These are phyloP conservation scores for Pinus taeda DNA, from an alignment of 75 land plant genomes.

Conservation along the genomic window DNA sequence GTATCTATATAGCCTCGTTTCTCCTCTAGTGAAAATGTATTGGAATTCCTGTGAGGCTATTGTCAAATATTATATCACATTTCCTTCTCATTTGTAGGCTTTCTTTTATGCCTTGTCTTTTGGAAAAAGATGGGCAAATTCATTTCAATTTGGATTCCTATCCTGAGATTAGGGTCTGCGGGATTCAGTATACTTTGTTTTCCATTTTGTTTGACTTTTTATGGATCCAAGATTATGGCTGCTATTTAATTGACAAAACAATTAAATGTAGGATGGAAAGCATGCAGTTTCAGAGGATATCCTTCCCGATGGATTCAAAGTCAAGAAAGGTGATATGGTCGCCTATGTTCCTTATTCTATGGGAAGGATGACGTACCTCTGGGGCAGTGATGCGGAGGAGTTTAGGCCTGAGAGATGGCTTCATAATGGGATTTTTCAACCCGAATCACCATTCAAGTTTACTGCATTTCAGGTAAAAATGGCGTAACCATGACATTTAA, in stretches of 20 bases:
- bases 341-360: constrained; percentile 17
- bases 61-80: too few species aligned
- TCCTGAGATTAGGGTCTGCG: neutral
- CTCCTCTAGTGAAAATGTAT: neutral
- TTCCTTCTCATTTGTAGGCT: neutral
- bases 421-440: constrained; percentile 36
- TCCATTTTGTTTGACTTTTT: neutral
- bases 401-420: constrained; percentile 36
- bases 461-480: constrained; percentile 48
- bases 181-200: neutral
- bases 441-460: constrained; percentile 56
- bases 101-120: neutral
- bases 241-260: neutral
- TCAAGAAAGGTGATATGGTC: constrained; percentile 16
- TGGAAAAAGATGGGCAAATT: neutral
- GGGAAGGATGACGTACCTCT: constrained; percentile 21
- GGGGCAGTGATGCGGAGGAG: constrained; percentile 25
- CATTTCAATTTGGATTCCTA: neutral
- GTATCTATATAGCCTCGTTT: too few species aligned
- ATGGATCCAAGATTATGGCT: neutral
- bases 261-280: constrained; percentile 13
- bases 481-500: neutral
- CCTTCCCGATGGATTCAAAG: constrained; percentile 22
- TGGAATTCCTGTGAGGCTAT: neutral
- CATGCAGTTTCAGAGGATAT: constrained; percentile 18